Evolutionary conservation across 805 yeast species (phyloP), one percentile per base, ranked within the genome.

Genomic region (Cyberlindnera nakhonratchasimensis): DNA sequence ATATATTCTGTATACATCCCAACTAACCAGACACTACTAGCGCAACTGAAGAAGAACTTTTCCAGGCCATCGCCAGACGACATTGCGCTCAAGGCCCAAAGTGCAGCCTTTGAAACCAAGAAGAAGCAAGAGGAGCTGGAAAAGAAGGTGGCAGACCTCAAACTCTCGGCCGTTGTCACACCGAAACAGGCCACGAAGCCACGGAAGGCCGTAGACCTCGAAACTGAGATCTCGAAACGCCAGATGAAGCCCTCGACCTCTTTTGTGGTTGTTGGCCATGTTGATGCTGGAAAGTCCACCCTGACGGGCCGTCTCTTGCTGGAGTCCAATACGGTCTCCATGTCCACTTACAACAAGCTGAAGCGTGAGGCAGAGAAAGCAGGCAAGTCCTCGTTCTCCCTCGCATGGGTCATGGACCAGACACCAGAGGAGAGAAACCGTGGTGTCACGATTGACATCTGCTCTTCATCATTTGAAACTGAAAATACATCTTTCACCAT

Each of bases 261-360:
- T 88, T 93, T 91, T 78, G 98, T 93, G 73, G 96, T 91, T 67
- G 91, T 91, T 75, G 98, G 98, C 71, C 98, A 91, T 91, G 98
- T 91, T 95, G 98, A 91, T 79, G 91, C 97, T 65, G 91, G 91
- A 71, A 86, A 87, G 77, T 91, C 97, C 52, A 90, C 98, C 66
- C 86, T 96, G 72, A 90, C 98, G 70, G 97, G 97, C 71, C 96
- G 90, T 82, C 82, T 90, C 75, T 83, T 90, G 68, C 85, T 75
- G 84, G 90, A 89, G 88, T 84, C 95, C 74, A 95, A 96, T 77
- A 95, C 90, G 74, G 86, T 87, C 63, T 96, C 89, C 75, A 86
- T 86, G 84, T 84, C 95, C 78, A 86, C 96, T 68, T 88, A 87
- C 68, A 96, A 86, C 79, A 89, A 87, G 86, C 82, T 88, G 74